Conservation (phyloP, 2,329 filamentous ascomycete species). For the Kalmusia sp. region DNA sequence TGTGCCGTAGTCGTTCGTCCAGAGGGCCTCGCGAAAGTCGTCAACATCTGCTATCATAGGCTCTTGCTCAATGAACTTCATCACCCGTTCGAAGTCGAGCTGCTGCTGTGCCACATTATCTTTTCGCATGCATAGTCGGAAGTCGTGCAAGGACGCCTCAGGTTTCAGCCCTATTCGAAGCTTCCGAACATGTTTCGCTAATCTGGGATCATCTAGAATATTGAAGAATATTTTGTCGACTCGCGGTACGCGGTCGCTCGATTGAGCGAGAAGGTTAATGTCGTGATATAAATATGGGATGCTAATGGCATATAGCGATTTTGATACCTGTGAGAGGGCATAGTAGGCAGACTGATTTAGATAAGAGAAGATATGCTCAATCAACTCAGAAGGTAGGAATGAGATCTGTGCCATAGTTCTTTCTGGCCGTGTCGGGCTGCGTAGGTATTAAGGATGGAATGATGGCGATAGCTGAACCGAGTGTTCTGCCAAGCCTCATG, state of each 20-base stretch:
- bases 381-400: slow-evolving; percentile 30
- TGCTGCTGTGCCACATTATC: slow-evolving; percentile 22
- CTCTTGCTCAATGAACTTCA: slow-evolving; percentile 19
- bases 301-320: slow-evolving; percentile 17
- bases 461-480: neutral
- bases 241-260: slow-evolving; percentile 24
- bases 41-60: slow-evolving; percentile 21
- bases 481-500: neutral
- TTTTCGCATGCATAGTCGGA: slow-evolving; percentile 24
- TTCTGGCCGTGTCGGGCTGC: neutral
- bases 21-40: slow-evolving; percentile 26
- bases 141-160: slow-evolving; percentile 15
- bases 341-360: slow-evolving; percentile 26
- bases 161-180: slow-evolving; percentile 28
- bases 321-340: slow-evolving; percentile 21
- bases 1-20: slow-evolving; percentile 31
- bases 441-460: neutral
- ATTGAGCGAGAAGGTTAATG: slow-evolving; percentile 28
- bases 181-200: slow-evolving; percentile 25
- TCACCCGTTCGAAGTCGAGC: slow-evolving; percentile 17
- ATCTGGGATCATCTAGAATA: slow-evolving; percentile 21
- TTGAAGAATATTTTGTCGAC: slow-evolving; percentile 35
- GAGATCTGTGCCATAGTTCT: slow-evolving; percentile 28
- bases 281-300: slow-evolving; percentile 30
- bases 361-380: slow-evolving; percentile 29